Base-by-base conservation (phyloP, 805 yeast genomes). In the Yarrowia deformans region DNA sequence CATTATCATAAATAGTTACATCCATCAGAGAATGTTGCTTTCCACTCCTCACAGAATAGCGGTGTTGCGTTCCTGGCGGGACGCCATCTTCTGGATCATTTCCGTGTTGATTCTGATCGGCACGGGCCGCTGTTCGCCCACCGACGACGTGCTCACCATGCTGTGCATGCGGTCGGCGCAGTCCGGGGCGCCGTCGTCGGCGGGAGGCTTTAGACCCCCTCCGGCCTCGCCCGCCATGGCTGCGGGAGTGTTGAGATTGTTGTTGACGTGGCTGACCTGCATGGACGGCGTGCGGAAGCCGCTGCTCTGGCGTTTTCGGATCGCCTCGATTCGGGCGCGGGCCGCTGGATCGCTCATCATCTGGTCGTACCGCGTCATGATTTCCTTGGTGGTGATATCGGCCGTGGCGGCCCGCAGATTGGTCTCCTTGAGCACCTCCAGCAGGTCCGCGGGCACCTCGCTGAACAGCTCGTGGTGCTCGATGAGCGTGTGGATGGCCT, bases 401-500 rank as follows among this genome's bases (percentile, higher is more conserved):
- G 72, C 45, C 12, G 72, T 54, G 2, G 71, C 69, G 8, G 60
- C 66, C 8, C 66, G 69, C 46, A 75, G 69, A 14, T 72, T 84
- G 73, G 84, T 81, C 58, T 80, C 79, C 18, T 84, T 81, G 72
- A 84, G 82, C 46, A 89, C 77, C 10, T 80, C 80, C 73, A 84
- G 75, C 48, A 92, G 75, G 72, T 87, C 93, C 2, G 77, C 78
- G 0, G 99, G 98, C 49, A 94, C 88, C 67, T 87, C 82, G 48
- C 92, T 85, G 71, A 94, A 84, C 70, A 90, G 90, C 72, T 90
- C 93, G 76, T 91, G 93, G 70, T 87, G 83, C 70, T 90, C 90
- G 71, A 95, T 93, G 77, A 95, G 81, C 72, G 87, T 87, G 77
- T 91, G 90, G 43, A 95, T 89, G 40, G 93, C 94, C 77, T 94